Conservation (phyloP, 2,329 filamentous ascomycete species). For the Aspergillus costaricaensis region DNA sequence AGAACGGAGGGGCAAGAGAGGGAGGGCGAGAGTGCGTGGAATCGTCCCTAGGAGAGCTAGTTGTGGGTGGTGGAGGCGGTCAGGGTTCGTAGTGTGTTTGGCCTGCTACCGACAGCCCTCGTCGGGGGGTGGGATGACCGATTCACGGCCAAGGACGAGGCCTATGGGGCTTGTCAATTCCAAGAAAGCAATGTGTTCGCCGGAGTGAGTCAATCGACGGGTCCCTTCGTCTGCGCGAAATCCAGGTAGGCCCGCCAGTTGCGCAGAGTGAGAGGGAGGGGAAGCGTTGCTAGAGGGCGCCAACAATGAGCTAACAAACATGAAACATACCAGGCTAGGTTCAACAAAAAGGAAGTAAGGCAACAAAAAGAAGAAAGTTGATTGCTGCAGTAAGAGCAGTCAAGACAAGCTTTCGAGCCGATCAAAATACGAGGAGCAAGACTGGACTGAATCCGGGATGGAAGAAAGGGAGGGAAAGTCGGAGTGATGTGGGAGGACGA, state of each 20-base stretch:
- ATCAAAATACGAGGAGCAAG: background rate
- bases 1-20: conserved; percentile 1
- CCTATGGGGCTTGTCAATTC: background rate
- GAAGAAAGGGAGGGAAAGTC: conserved; percentile 5
- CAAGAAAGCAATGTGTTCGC: background rate
- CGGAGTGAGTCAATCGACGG: background rate
- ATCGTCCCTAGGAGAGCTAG: conserved; percentile 9
- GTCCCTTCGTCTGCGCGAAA: background rate
- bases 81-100: conserved; percentile 19
- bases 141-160: background rate
- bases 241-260: conserved; percentile 5
- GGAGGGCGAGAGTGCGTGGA: conserved; percentile 5
- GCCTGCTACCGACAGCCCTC: conserved; percentile 11
- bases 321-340: conserved; percentile 1
- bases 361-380: background rate
- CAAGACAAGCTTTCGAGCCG: background rate
- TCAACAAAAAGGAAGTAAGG: background rate
- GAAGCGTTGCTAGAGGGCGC: conserved; percentile 11
- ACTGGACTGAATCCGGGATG: background rate
- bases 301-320: conserved; percentile 16
- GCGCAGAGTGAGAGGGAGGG: conserved; percentile 14
- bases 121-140: background rate
- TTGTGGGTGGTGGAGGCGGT: conserved; percentile 32
- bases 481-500: conserved; percentile 3
- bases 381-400: background rate